Conservation (phyloP, 108 stramenopile species). For the Asterionellopsis glacialis region DNA sequence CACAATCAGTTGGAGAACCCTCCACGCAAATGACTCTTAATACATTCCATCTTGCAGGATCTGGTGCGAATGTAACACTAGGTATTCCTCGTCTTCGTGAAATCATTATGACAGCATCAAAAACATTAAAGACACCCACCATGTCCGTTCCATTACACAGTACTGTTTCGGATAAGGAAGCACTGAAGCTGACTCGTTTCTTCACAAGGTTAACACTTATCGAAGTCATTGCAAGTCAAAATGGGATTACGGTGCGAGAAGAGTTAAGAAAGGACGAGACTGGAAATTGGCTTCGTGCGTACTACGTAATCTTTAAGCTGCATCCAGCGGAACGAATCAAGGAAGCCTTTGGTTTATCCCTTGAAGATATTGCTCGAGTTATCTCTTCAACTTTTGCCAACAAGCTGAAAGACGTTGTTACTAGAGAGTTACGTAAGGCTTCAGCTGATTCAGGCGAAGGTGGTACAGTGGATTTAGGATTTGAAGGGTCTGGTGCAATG, state of each 20-base stretch:
- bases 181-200: slow-evolving; percentile 62
- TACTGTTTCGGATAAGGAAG: slow-evolving; percentile 49
- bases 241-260: slow-evolving; percentile 72
- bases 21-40: slow-evolving; percentile 99
- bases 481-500: slow-evolving; percentile 53
- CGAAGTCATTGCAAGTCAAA: slow-evolving; percentile 78
- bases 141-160: slow-evolving; percentile 88
- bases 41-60: slow-evolving; percentile 99
- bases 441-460: slow-evolving; percentile 32
- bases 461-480: not conserved
- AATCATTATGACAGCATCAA: slow-evolving; percentile 99
- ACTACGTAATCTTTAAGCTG: slow-evolving; percentile 75
- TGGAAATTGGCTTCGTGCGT: slow-evolving; percentile 77
- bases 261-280: slow-evolving; percentile 52
- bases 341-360: slow-evolving; percentile 83
- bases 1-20: slow-evolving; percentile 96
- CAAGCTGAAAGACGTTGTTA: slow-evolving; percentile 76
- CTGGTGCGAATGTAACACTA: slow-evolving; percentile 99
- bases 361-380: slow-evolving; percentile 75
- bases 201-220: slow-evolving; percentile 81
- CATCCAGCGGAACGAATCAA: slow-evolving; percentile 80
- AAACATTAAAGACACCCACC: slow-evolving; percentile 91
- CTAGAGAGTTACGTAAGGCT: slow-evolving; percentile 68
- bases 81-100: slow-evolving; percentile 99
- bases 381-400: slow-evolving; percentile 71